Conservation (phyloP, 169 alveolate genomes). For the Miamiensis avidus region DNA sequence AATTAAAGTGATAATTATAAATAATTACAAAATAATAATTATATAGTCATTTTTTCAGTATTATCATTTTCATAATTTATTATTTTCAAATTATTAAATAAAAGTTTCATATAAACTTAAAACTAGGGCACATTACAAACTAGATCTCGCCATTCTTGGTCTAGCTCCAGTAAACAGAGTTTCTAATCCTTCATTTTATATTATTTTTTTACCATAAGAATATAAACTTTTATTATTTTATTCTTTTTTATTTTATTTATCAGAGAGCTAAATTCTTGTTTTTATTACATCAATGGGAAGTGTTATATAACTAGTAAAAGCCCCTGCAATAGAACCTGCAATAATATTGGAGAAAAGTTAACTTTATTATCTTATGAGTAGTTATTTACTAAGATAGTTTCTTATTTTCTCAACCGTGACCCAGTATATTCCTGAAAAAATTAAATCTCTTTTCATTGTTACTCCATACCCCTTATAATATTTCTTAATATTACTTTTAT, state of each 20-base stretch:
- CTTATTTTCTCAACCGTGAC: constrained; percentile 32
- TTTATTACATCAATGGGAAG: constrained; percentile 43
- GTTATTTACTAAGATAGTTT: constrained; percentile 6
- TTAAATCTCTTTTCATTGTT: constrained; percentile 33
- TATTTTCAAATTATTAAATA: too few species aligned
- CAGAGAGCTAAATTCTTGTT: constrained; percentile 31
- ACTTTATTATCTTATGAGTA: neutral
- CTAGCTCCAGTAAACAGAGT: constrained; percentile 31
- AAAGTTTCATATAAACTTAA: constrained; percentile 9
- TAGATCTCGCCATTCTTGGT: constrained; percentile 41
- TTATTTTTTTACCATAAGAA: constrained; percentile 8
- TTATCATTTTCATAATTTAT: too few species aligned
- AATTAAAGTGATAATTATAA: too few species aligned
- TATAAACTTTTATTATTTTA: too few species aligned
- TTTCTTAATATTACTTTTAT: constrained; percentile 8
- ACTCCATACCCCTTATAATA: constrained; percentile 26
- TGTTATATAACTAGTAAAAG: constrained; percentile 37
- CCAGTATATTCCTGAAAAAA: constrained; percentile 45
- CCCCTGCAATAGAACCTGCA: constrained; percentile 29
- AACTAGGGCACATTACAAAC: neutral
- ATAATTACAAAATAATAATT: too few species aligned
- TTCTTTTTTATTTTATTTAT: neutral
- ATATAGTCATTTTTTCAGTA: too few species aligned
- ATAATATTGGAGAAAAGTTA: constrained; percentile 12
- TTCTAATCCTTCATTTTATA: constrained; percentile 22